phyloP scores from a whole-genome alignment of 768 basidiomycete species.

The Lentinula aciculospora region DNA sequence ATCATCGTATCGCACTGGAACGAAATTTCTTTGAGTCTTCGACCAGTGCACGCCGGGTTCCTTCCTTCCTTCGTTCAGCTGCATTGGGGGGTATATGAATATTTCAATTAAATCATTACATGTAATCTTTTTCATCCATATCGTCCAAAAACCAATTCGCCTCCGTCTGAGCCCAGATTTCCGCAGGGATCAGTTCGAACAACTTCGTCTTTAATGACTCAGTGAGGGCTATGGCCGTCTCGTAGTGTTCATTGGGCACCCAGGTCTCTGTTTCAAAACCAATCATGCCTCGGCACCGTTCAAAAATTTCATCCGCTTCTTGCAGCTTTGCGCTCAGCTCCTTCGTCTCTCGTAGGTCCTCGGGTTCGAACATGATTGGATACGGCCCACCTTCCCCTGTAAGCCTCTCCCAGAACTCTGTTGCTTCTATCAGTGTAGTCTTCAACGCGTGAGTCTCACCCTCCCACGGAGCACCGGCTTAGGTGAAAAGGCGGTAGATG shows the following conservation, averaged over 20 bases:
- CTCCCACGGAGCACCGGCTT: constrained; percentile 43
- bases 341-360: constrained; percentile 38
- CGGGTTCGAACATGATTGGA: constrained; percentile 39
- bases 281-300: constrained; percentile 19
- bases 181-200: constrained; percentile 18
- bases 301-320: constrained; percentile 23
- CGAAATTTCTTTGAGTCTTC: too few species aligned
- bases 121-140: constrained; percentile 44
- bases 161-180: constrained; percentile 27
- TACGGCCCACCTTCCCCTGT: constrained; percentile 31
- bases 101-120: too few species aligned
- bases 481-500: constrained; percentile 34
- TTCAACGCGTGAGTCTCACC: constrained; percentile 45
- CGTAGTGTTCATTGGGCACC: constrained; percentile 38
- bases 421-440: constrained; percentile 36
- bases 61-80: too few species aligned
- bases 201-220: constrained; percentile 28
- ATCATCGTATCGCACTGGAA: too few species aligned
- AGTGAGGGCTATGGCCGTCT: constrained; percentile 25
- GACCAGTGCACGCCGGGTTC: too few species aligned
- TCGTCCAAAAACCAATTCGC: constrained; percentile 43
- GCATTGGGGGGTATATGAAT: too few species aligned
- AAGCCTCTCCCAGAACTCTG: constrained; percentile 36
- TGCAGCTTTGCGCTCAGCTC: constrained; percentile 25
- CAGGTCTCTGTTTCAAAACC: constrained; percentile 35